phyloP scores from a whole-genome alignment of 805 yeast species.

The Saccharomycopsis fibuligera region DNA sequence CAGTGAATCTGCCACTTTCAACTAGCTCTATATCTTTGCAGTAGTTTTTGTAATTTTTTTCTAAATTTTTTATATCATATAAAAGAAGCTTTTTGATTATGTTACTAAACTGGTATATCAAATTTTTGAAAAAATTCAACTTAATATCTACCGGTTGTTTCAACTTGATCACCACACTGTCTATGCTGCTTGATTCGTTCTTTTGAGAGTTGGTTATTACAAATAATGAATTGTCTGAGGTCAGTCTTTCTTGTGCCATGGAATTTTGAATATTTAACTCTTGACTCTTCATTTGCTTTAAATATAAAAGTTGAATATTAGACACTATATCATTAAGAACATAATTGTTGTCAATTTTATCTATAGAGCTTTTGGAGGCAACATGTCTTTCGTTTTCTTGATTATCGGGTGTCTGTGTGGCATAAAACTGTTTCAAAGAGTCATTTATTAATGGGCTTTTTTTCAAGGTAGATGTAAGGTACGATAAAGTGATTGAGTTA shows the following conservation, averaged over 20 bases:
- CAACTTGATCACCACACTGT: conserved; percentile 12
- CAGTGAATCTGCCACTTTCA: conserved; percentile 18
- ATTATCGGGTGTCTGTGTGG: not conserved
- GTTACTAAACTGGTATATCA: conserved; percentile 17
- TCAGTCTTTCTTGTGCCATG: no score
- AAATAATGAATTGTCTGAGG: conserved; percentile 5
- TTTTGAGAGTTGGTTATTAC: conserved; percentile 5
- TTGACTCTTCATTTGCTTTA: conserved; percentile 16
- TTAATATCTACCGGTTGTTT: conserved; percentile 14
- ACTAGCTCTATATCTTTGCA: conserved; percentile 13
- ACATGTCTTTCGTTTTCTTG: not conserved
- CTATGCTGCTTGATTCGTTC: conserved; percentile 16
- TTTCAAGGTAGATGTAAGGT: conserved; percentile 7
- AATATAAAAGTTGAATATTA: conserved; percentile 15
- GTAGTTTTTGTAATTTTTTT: conserved; percentile 15
- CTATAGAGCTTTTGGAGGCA: not conserved
- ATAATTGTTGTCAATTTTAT: conserved; percentile 5
- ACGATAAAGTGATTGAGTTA: conserved; percentile 6
- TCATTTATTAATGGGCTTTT: conserved; percentile 1
- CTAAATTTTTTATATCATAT: conserved; percentile 19
- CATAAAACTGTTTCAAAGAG: not conserved
- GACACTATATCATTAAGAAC: conserved; percentile 16
- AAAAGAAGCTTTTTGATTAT: conserved; percentile 18
- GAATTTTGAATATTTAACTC: conserved; percentile 2
- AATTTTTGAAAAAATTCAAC: conserved; percentile 16